phyloP scores from a whole-genome alignment of 129 eudicot species.

The Pulicaria dysenterica region DNA sequence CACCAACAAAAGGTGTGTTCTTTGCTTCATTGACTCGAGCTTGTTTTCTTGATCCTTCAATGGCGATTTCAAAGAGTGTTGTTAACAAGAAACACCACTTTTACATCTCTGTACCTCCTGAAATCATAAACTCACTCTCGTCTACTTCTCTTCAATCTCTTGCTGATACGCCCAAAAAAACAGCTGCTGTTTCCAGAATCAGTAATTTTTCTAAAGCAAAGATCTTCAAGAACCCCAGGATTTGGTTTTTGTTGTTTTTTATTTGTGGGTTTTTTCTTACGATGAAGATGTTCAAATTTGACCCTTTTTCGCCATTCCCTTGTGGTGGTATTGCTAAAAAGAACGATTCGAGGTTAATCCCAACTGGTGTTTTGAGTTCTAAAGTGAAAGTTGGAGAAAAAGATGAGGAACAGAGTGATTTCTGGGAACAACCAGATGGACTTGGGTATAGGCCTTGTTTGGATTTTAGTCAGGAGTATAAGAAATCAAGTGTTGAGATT shows the following conservation, averaged over 20 bases:
- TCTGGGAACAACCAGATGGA: slow-evolving; percentile 89
- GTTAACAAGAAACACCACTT: slow-evolving; percentile 48
- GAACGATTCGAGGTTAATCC: slow-evolving; percentile 11
- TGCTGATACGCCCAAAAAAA: slow-evolving; percentile 61
- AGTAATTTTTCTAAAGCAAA: slow-evolving; percentile 29
- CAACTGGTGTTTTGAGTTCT: slow-evolving; percentile 37
- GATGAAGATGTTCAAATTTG: slow-evolving; percentile 50
- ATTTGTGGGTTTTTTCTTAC: slow-evolving; percentile 43
- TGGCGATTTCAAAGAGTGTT: slow-evolving; percentile 58
- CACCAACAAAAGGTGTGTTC: slow-evolving; percentile 5
- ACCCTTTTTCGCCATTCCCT: slow-evolving; percentile 56
- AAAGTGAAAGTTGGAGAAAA: slow-evolving; percentile 26
- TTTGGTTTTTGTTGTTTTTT: slow-evolving; percentile 50
- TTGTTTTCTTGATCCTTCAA: slow-evolving; percentile 15
- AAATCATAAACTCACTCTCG: slow-evolving; percentile 66
- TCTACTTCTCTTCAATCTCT: slow-evolving; percentile 68
- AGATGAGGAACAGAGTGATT: slow-evolving; percentile 42
- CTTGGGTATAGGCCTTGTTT: slow-evolving; percentile 77
- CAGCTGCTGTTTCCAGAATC: slow-evolving; percentile 36
- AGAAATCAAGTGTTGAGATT: slow-evolving; percentile 42
- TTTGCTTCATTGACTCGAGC: neutral
- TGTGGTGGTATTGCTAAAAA: slow-evolving; percentile 41
- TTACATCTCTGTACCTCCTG: slow-evolving; percentile 82
- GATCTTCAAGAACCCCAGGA: slow-evolving; percentile 48
- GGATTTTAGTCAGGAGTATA: slow-evolving; percentile 67